Conservation (phyloP, 306 rosid genomes). For the Parietaria judaica region DNA sequence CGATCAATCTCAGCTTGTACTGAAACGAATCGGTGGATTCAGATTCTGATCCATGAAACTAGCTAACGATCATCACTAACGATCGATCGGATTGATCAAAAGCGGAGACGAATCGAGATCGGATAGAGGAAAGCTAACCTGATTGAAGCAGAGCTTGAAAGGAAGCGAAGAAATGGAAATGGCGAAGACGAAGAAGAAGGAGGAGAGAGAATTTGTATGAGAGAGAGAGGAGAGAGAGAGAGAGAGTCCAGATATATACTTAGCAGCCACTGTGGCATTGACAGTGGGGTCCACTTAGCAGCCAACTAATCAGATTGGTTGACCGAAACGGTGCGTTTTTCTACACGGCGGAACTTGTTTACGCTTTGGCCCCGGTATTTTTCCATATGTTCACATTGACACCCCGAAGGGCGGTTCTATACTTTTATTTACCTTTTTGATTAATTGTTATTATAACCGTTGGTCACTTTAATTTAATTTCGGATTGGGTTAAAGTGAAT, state of each 20-base stretch:
- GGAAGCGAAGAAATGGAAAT: constrained; percentile 10
- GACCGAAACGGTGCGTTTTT: constrained; percentile 12
- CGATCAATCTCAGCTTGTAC: not conserved
- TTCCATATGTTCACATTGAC: constrained; percentile 13
- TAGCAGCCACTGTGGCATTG: constrained; percentile 9
- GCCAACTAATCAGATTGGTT: constrained; percentile 5
- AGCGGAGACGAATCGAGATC: too few relatives aligned
- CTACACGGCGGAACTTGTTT: not conserved
- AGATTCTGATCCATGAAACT: not conserved
- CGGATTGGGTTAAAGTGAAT: too few relatives aligned
- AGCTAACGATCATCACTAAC: not conserved
- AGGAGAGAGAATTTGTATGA: not conserved
- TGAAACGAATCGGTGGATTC: not conserved
- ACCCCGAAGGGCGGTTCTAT: not conserved
- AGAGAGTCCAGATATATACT: constrained; percentile 13
- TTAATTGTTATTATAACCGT: not conserved
- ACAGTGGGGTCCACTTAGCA: constrained; percentile 23
- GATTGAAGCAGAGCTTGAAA: not conserved
- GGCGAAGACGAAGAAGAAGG: constrained; percentile 1
- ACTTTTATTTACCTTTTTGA: not conserved
- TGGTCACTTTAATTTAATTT: too few relatives aligned
- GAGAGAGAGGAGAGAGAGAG: constrained; percentile 9
- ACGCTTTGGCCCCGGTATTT: constrained; percentile 18
- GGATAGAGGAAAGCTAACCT: too few relatives aligned
- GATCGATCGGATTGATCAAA: not conserved